Evolutionary conservation across 306 rosid genomes (phyloP).

Genomic region (Amphicarpaea edgeworthii): DNA sequence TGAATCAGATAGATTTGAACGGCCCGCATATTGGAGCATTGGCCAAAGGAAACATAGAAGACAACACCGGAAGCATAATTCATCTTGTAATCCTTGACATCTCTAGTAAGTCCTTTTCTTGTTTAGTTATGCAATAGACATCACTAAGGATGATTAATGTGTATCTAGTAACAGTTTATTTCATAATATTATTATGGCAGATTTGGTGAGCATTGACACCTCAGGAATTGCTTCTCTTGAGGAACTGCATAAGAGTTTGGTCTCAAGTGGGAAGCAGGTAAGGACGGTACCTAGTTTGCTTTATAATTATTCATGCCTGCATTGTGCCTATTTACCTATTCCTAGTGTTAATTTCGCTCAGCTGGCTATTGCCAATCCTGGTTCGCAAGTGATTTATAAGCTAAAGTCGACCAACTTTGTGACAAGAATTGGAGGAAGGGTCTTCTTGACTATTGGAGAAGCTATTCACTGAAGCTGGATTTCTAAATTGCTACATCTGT

Average conservation of each 20-base stretch:
- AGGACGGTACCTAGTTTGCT: not conserved
- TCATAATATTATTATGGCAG: conserved; percentile 42
- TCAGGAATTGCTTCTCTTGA: conserved; percentile 68
- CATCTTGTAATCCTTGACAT: conserved; percentile 55
- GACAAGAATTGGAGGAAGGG: not conserved
- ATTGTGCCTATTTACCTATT: not conserved
- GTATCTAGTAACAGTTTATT: not conserved
- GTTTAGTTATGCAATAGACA: not conserved
- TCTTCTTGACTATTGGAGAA: too few species aligned
- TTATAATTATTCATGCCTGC: too few species aligned
- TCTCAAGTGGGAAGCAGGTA: conserved; percentile 61
- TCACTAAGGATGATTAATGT: not conserved
- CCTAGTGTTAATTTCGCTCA: conserved; percentile 23
- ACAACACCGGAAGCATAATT: not conserved
- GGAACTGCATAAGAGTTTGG: conserved; percentile 59
- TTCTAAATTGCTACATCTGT: too few species aligned
- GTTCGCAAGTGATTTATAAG: conserved; percentile 77
- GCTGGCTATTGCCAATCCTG: conserved; percentile 69
- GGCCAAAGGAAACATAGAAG: conserved; percentile 43
- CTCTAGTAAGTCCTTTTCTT: conserved; percentile 57
- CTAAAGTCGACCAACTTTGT: conserved; percentile 64
- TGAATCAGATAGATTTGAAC: not conserved
- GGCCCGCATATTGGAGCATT: conserved; percentile 55
- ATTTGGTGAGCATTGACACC: conserved; percentile 70
- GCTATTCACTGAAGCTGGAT: too few species aligned